Evolutionary conservation across 164 flowering plant genomes (phyloP).

Genomic region (Dillenia suffruticosa): DNA sequence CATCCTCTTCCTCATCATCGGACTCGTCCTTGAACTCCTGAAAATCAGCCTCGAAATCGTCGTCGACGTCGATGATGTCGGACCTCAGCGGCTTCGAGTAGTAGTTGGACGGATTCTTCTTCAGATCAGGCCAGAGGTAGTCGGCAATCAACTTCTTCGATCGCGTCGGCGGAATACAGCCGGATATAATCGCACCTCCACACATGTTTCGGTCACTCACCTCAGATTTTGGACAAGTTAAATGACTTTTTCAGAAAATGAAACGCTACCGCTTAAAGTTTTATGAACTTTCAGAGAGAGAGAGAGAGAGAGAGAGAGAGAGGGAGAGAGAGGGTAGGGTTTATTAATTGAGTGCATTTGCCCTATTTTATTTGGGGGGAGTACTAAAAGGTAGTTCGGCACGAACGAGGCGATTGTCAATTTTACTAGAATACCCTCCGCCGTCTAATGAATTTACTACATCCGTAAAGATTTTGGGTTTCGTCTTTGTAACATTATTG

Average conservation of each 20-base stretch:
- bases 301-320: too few species aligned
- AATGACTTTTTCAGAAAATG: constrained; percentile 1
- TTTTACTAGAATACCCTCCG: too few species aligned
- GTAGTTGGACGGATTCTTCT: constrained; percentile 21
- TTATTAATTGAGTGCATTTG: too few species aligned
- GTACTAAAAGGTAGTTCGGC: too few species aligned
- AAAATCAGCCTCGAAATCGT: constrained; percentile 89
- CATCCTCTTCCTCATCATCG: constrained; percentile 40
- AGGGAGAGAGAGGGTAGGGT: too few species aligned
- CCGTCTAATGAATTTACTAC: too few species aligned
- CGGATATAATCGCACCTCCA: constrained; percentile 95
- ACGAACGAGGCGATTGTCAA: too few species aligned
- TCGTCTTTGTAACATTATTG: too few species aligned
- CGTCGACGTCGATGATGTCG: constrained; percentile 25
- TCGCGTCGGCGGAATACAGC: constrained; percentile 44
- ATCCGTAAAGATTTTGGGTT: too few species aligned
- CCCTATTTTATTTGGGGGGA: too few species aligned
- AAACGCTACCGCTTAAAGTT: background rate
- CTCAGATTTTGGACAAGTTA: too few species aligned
- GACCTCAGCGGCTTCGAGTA: constrained; percentile 27
- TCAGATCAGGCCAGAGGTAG: constrained; percentile 43
- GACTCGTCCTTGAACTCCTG: constrained; percentile 63
- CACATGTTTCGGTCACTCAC: constrained; percentile 45
- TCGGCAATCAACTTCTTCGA: constrained; percentile 46
- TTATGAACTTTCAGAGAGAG: too few species aligned